phyloP scores from a whole-genome alignment of 805 yeast species.

The Candida silvicultrix region DNA sequence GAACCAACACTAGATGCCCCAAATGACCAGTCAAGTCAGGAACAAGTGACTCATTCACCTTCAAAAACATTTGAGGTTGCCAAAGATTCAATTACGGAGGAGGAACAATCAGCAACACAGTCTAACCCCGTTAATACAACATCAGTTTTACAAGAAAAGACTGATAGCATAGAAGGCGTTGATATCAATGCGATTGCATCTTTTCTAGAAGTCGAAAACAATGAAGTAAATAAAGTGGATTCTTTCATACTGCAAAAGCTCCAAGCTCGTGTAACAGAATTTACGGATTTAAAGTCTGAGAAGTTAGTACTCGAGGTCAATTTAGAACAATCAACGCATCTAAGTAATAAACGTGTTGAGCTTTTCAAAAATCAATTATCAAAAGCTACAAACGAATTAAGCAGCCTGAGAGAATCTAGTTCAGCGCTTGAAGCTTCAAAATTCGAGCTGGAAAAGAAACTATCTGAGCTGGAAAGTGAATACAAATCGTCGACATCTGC shows the following conservation, averaged over 20 bases:
- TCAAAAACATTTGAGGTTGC: slow-evolving; percentile 8
- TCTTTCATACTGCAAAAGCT: slow-evolving; percentile 20
- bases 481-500: slow-evolving; percentile 4
- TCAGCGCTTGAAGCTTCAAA: slow-evolving; percentile 16
- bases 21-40: not conserved
- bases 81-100: slow-evolving; percentile 3
- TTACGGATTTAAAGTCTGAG: slow-evolving; percentile 31
- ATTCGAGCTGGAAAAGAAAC: slow-evolving; percentile 12
- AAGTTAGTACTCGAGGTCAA: slow-evolving; percentile 30
- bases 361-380: slow-evolving; percentile 24
- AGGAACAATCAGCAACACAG: not conserved
- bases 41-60: not conserved
- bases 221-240: slow-evolving; percentile 18
- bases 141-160: not conserved
- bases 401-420: slow-evolving; percentile 16
- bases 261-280: slow-evolving; percentile 25
- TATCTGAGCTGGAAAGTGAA: slow-evolving; percentile 11
- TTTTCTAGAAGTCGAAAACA: slow-evolving; percentile 26
- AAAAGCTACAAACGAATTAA: slow-evolving; percentile 17
- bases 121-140: not conserved
- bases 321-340: slow-evolving; percentile 34
- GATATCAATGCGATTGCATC: slow-evolving; percentile 23
- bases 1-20: not conserved
- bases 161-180: not conserved
- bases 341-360: slow-evolving; percentile 26